Evolutionary conservation across 2,329 filamentous ascomycete species (phyloP).

Genomic region (Fusarium clavum): DNA sequence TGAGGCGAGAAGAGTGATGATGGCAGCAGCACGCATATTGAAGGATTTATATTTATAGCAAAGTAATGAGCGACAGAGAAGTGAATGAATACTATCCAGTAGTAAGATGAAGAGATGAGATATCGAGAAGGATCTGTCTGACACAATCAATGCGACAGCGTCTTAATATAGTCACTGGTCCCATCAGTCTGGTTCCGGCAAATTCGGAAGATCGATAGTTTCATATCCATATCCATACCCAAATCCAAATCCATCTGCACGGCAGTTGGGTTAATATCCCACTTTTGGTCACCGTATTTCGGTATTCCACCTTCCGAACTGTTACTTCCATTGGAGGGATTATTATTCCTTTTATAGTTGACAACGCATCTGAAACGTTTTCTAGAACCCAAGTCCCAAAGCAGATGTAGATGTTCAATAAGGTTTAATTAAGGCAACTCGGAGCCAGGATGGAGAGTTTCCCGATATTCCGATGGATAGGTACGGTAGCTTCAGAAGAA

Average conservation of each 20-base stretch:
- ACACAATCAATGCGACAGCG: not conserved
- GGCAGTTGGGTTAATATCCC: slow-evolving; percentile 25
- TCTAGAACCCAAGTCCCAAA: slow-evolving; percentile 29
- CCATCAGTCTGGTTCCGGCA: slow-evolving; percentile 1
- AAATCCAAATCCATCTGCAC: not conserved
- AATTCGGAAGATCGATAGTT: slow-evolving; percentile 29
- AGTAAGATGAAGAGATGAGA: slow-evolving; percentile 21
- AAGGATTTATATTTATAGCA: slow-evolving; percentile 12
- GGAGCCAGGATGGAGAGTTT: not conserved
- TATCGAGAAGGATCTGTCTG: not conserved
- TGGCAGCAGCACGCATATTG: slow-evolving; percentile 31
- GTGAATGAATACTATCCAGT: slow-evolving; percentile 38
- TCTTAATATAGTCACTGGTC: slow-evolving; percentile 1
- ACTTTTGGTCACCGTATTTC: not conserved
- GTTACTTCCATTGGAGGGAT: slow-evolving; percentile 32
- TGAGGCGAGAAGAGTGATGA: slow-evolving; percentile 34
- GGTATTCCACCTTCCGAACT: not conserved
- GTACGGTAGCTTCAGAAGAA: slow-evolving; percentile 11
- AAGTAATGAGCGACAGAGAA: slow-evolving; percentile 19
- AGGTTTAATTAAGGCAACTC: slow-evolving; percentile 39
- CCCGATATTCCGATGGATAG: not conserved
- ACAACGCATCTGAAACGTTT: slow-evolving; percentile 30
- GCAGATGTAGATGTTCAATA: slow-evolving; percentile 11
- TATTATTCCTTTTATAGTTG: not conserved
- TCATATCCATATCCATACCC: slow-evolving; percentile 2